These are phyloP conservation scores for Trematosphaeria pertusa DNA, from an alignment of 2,329 filamentous ascomycete species.

Conservation along the genomic window DNA sequence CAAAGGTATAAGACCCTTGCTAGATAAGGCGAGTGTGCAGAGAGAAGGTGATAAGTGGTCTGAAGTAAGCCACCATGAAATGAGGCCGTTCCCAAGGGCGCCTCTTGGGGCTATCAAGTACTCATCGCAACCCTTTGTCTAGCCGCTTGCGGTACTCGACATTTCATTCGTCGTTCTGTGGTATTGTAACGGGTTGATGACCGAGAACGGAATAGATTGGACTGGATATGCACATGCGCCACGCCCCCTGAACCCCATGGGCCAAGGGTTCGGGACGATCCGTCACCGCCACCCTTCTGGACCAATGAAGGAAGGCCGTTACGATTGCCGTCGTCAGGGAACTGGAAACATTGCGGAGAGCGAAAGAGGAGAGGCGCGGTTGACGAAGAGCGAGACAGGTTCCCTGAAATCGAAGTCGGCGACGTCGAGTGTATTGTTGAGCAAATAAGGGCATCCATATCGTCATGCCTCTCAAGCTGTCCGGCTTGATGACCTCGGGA, in stretches of 20 bases:
- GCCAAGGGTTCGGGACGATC: constrained; percentile 31
- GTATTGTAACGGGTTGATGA: constrained; percentile 21
- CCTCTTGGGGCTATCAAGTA: constrained; percentile 10
- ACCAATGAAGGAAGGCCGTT: constrained; percentile 1
- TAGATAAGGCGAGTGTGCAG: constrained; percentile 25
- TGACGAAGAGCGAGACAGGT: constrained; percentile 1
- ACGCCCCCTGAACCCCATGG: constrained; percentile 15
- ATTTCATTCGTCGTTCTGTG: constrained; percentile 24
- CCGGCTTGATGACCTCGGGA: constrained; percentile 9
- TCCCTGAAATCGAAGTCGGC: constrained; percentile 1
- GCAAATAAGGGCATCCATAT: neutral
- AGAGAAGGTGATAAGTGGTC: constrained; percentile 22
- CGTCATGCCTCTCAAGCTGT: constrained; percentile 1
- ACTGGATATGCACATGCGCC: constrained; percentile 19
- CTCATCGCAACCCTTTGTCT: constrained; percentile 10
- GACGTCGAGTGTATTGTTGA: constrained; percentile 1
- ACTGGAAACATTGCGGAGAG: constrained; percentile 1
- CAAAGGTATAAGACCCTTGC: constrained; percentile 22
- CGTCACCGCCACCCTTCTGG: constrained; percentile 17
- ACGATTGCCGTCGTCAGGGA: constrained; percentile 5
- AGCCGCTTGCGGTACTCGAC: constrained; percentile 12
- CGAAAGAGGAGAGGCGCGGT: neutral
- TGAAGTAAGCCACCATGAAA: constrained; percentile 16
- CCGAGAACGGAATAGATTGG: constrained; percentile 20
- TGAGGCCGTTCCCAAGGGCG: constrained; percentile 18